Evolutionary conservation across 2,329 filamentous ascomycete genomes (phyloP), one percentile per base, ranked within the genome.

Genomic region (Neocucurbitaria cava): DNA sequence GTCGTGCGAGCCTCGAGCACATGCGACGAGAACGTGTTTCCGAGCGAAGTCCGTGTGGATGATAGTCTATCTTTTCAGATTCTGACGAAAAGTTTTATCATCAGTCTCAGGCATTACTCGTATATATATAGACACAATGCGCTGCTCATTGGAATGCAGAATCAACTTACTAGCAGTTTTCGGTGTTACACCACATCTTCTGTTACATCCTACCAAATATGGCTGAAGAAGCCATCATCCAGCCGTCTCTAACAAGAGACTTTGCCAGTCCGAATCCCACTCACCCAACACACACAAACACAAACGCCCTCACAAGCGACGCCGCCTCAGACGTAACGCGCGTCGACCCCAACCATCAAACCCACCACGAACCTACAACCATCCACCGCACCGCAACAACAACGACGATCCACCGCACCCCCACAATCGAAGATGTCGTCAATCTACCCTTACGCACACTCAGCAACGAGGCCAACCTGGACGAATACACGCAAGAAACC

Each of bases 371-470:
- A 47, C 61, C 59, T 1, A 44, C 66, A 55, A n/a, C n/a, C n/a
- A n/a, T n/a, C n/a, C n/a, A n/a, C 30, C 67, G 61, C 47, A 58
- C 57, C 15, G 60, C 68, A 6, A 68, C 68, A n/a, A n/a, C n/a
- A n/a, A n/a, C n/a, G n/a, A n/a, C n/a, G 35, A 66, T 68, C 10
- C 62, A 55, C 31, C 68, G 61, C 47, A 58, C 58, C 15, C 62
- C 66, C 5, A 68, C 68, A 31, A 67, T 66, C n/a, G 72, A 65
- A 45, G 81, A 83, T 49, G 76, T 82, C 13, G 69, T 81, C 59
- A 81, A 89, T 64, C 81, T 91, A 0, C 89, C 89, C 2, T 86
- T 86, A 66, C 85, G 88, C 59, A 88, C 85, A 15, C 78, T 91
- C 24, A 86, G 78, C 57, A 78, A 81, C 48, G 74, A 89, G 69